Conservation (phyloP, 169 alveolate genomes). For the Eimeria praecox region DNA sequence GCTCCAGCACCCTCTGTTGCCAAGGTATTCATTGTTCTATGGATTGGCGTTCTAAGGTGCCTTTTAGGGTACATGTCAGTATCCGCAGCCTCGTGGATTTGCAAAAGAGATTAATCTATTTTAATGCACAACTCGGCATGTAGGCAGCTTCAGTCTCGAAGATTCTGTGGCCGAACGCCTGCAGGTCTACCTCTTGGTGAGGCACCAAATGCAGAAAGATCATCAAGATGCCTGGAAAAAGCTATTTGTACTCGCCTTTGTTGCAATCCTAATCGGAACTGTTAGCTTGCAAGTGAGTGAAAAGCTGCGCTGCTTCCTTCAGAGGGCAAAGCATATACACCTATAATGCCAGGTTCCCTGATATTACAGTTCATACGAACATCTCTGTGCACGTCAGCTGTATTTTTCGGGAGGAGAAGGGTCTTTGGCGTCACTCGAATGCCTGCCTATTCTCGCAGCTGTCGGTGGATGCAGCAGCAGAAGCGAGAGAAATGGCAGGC, state of each 20-base stretch:
- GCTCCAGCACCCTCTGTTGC: conserved; percentile 63
- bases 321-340: neutral
- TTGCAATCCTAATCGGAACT: conserved; percentile 22
- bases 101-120: neutral
- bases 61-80: neutral
- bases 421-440: neutral
- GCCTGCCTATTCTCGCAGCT: conserved; percentile 24
- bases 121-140: neutral
- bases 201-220: conserved; percentile 54
- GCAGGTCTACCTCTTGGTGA: conserved; percentile 44
- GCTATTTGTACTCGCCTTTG: conserved; percentile 41
- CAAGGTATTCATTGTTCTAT: conserved; percentile 6
- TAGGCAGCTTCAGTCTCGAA: neutral
- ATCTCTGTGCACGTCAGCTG: neutral
- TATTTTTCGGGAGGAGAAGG: neutral
- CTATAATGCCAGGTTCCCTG: neutral
- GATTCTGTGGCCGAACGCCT: neutral
- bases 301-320: neutral
- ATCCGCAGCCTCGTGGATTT: neutral
- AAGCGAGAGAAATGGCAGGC: conserved; percentile 41
- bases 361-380: neutral
- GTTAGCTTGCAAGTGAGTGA: conserved; percentile 26
- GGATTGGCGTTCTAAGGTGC: neutral
- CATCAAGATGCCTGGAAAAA: conserved; percentile 63
- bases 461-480: conserved; percentile 37